These are phyloP conservation scores for Epichloe glyceriae DNA, from an alignment of 2,329 filamentous ascomycete species.

Conservation along the genomic window DNA sequence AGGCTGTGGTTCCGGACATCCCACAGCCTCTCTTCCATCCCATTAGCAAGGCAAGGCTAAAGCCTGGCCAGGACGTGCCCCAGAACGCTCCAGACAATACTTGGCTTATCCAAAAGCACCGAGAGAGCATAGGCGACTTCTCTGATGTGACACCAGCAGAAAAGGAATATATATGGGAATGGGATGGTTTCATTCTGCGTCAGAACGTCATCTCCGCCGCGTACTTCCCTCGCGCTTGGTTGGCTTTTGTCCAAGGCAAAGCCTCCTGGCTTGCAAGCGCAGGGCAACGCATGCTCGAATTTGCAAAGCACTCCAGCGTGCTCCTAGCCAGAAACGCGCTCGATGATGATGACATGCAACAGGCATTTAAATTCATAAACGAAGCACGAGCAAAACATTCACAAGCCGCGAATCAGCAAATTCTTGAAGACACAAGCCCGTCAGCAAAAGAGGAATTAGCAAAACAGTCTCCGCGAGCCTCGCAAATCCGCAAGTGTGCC, in stretches of 20 bases:
- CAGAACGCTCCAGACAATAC: slow-evolving; percentile 30
- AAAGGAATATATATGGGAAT: slow-evolving; percentile 45
- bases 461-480: slow-evolving; percentile 19
- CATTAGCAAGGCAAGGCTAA: slow-evolving; percentile 39
- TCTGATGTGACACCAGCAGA: slow-evolving; percentile 40
- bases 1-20: slow-evolving; percentile 33
- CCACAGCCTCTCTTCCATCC: slow-evolving; percentile 43
- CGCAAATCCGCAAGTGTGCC: slow-evolving; percentile 27
- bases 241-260: slow-evolving; percentile 37
- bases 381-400: slow-evolving; percentile 22
- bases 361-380: slow-evolving; percentile 31
- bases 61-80: slow-evolving; percentile 34
- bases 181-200: slow-evolving; percentile 41
- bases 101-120: slow-evolving; percentile 47
- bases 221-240: slow-evolving; percentile 38
- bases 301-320: slow-evolving; percentile 39
- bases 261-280: slow-evolving; percentile 38
- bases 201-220: slow-evolving; percentile 37
- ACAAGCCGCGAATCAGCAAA: neutral
- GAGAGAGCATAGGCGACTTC: slow-evolving; percentile 43
- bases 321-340: slow-evolving; percentile 36
- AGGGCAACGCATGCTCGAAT: slow-evolving; percentile 36
- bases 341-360: slow-evolving; percentile 28
- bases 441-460: slow-evolving; percentile 1
- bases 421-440: neutral